Base-by-base conservation (phyloP, 2,329 filamentous ascomycete genomes). In the Blastomyces emzantsi region DNA sequence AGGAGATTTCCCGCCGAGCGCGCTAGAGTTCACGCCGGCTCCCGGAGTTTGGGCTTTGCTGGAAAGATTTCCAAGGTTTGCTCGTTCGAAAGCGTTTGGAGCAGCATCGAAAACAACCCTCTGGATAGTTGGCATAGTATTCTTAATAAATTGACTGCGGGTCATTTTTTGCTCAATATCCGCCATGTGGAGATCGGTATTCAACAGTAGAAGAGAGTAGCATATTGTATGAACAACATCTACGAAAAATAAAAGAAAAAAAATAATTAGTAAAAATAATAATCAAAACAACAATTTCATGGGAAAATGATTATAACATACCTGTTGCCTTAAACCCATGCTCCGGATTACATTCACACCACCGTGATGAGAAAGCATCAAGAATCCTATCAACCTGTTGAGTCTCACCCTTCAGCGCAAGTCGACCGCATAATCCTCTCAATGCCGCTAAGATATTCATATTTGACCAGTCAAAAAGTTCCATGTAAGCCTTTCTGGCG, bases 161-260 rank as follows among this genome's bases (percentile, higher is more conserved):
- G 93, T 97, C 94, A 99, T 99, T 79, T 96, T 96, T 70, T 90
- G 87, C 66, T 96, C 92, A 69, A 97, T 96, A 72, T 97, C 92
- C 64, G 93, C 94, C 71, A 97, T 77, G 72, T 99, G 93, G 63
- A 99, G 81, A 78, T 99, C 94, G 43, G 94, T 99, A 72, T 99
- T 99, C 67, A 99, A 83, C 13, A 99, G 82, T 72, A 99, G 87
- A 67, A 99, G 86, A 0, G 94, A 97, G 76, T 97, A 99, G 77
- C 91, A 95, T 67, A 97, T 95, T 30, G 92, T 97, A 74, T 99
- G 93, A 22, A 99, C 92, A 58, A 97, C 89, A 78, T 97, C 93
- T 89, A 71, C 41, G 11, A 7, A 17, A 51, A 52, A 52, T 2
- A 8, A 52, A 28, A 51, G 2, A 13, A 49, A 49, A 49, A 49